A percentile compares a stretch with the other conserved stretches of the same genome.
These are phyloP conservation scores for Fusarium sp. DNA, from an alignment of 2,329 filamentous ascomycete species.

Conservation along the genomic window DNA sequence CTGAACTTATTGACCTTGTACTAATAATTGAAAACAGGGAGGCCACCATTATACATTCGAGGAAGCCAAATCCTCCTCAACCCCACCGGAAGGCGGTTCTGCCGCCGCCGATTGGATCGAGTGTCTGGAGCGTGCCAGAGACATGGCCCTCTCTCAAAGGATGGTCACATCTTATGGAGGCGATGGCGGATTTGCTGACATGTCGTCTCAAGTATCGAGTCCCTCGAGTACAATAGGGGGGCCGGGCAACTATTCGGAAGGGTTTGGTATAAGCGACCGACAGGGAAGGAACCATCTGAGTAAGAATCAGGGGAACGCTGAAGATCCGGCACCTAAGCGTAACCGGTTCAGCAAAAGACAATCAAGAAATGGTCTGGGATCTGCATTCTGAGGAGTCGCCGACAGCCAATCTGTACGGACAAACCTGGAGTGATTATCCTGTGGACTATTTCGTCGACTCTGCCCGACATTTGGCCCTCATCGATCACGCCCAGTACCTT, in stretches of 20 bases:
- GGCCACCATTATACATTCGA: slow-evolving; percentile 95
- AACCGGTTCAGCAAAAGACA: slow-evolving; percentile 90
- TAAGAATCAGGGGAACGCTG: slow-evolving; percentile 68
- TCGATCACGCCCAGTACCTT: slow-evolving; percentile 45
- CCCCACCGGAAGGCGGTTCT: slow-evolving; percentile 68
- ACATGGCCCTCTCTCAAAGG: slow-evolving; percentile 82
- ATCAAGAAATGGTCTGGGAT: slow-evolving; percentile 92
- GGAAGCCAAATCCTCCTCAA: slow-evolving; percentile 78
- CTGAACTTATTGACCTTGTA: background rate
- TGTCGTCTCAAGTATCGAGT: slow-evolving; percentile 79
- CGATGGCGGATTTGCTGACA: slow-evolving; percentile 75
- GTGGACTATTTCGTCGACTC: slow-evolving; percentile 27
- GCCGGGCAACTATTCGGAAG: slow-evolving; percentile 64
- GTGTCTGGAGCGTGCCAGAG: slow-evolving; percentile 84
- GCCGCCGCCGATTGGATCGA: slow-evolving; percentile 94
- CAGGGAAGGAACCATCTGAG: slow-evolving; percentile 68
- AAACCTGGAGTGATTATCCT: slow-evolving; percentile 19
- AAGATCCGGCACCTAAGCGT: slow-evolving; percentile 65
- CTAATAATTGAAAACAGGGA: slow-evolving; percentile 63
- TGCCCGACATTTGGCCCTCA: slow-evolving; percentile 38
- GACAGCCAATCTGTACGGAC: slow-evolving; percentile 17
- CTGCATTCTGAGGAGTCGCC: slow-evolving; percentile 73
- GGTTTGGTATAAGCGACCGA: slow-evolving; percentile 62
- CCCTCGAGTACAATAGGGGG: slow-evolving; percentile 79
- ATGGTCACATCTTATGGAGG: slow-evolving; percentile 73